Evolutionary conservation across 2,329 filamentous ascomycete genomes (phyloP).

Genomic region (Leptosphaerulina australis): DNA sequence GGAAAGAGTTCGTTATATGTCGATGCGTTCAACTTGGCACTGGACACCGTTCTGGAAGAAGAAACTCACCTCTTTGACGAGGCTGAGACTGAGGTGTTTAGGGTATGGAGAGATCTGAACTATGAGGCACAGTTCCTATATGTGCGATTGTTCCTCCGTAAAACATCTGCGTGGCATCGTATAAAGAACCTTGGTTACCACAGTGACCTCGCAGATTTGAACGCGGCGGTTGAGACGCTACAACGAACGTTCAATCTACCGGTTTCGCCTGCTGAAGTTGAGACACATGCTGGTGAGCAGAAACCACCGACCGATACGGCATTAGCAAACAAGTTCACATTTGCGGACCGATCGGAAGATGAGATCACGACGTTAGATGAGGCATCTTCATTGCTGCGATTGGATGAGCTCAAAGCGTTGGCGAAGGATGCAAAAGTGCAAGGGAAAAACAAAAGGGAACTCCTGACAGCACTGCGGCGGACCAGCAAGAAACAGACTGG

Average conservation of each 20-base stretch:
- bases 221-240: constrained; percentile 67
- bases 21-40: constrained; percentile 91
- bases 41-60: constrained; percentile 87
- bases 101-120: constrained; percentile 71
- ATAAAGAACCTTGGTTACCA: constrained; percentile 78
- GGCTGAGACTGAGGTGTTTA: constrained; percentile 77
- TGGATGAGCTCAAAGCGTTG: constrained; percentile 84
- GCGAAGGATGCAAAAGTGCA: constrained; percentile 86
- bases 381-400: constrained; percentile 77
- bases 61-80: constrained; percentile 86
- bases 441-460: constrained; percentile 84
- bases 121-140: constrained; percentile 96
- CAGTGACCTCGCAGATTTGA: constrained; percentile 78
- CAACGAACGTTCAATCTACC: constrained; percentile 66
- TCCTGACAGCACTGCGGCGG: constrained; percentile 74
- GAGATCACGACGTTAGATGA: constrained; percentile 80
- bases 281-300: constrained; percentile 56
- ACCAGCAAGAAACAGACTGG: constrained; percentile 77
- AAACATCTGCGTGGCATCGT: constrained; percentile 90
- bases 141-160: constrained; percentile 89
- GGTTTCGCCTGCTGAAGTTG: constrained; percentile 39
- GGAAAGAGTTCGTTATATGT: constrained; percentile 92
- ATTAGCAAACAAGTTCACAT: constrained; percentile 68
- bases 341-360: constrained; percentile 78
- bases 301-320: constrained; percentile 55